Base-by-base conservation (phyloP, 2,329 filamentous ascomycete species). In the Penicillium sp. region DNA sequence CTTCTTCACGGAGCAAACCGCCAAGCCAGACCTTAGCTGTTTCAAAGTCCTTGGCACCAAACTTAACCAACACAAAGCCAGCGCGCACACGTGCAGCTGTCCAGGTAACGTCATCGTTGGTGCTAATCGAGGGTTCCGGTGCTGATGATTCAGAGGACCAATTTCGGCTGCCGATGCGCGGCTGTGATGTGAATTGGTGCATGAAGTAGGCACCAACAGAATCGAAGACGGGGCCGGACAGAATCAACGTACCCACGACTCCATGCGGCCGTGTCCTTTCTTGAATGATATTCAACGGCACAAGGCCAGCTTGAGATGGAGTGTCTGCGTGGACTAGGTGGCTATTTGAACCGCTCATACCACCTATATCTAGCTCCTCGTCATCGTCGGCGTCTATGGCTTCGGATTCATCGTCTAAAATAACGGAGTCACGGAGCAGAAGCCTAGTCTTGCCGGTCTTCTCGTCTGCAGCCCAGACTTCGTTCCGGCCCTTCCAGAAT, bases 51-150 rank as follows among this genome's bases (percentile, higher is more conserved):
- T 81, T 83, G 1, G 93, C 91, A 1, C 91, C 92, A 72, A 98
- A 96, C 73, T 98, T 98, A 65, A 98, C 89, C 26, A 97, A 83
- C 3, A 95, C 88, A 69, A 93, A 96, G 4, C 91, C 89, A 16
- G 69, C 73, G 53, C 92, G 83, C 33, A 96, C 86, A 26, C 83
- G 84, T 14, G 92, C 90, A 13, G 90, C 91, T 26, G 92, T 93
- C 91, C 92, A 96, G 3, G 93, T 79, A 3, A 96, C 74, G 16
- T 84, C 84, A 49, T 66, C 63, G 35, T 68, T 63, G 6, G 62
- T 61, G 77, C 77, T 67, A 83, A 83, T 62, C 13, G 63, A 60
- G 25, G 57, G 51, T n/a, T 67, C 65, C 35, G 53, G 62, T 14
- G 59, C 59, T 2, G 67, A 62, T 1, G 67, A 52, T 9, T 69